These are phyloP conservation scores for Claviceps sp. DNA, from an alignment of 2,329 filamentous ascomycete species.

Conservation along the genomic window DNA sequence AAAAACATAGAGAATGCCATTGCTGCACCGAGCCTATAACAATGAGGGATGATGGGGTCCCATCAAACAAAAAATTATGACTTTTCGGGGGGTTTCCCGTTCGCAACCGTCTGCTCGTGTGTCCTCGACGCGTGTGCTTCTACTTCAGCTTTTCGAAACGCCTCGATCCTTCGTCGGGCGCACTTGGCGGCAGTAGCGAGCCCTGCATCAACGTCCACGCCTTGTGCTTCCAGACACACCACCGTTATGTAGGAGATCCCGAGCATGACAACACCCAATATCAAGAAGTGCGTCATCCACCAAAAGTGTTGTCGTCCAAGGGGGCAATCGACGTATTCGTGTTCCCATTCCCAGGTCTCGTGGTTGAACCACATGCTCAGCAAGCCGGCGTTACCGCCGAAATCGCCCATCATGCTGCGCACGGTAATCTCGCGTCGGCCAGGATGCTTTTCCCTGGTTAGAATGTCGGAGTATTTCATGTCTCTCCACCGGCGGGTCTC, in stretches of 20 bases:
- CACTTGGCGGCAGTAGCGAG: conserved; percentile 11
- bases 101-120: conserved; percentile 3
- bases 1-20: background rate
- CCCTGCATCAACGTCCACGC: conserved; percentile 22
- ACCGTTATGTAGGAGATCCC: conserved; percentile 15
- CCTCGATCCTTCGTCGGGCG: conserved; percentile 6
- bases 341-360: conserved; percentile 59
- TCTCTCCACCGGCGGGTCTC: conserved; percentile 34
- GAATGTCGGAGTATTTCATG: conserved; percentile 27
- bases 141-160: background rate
- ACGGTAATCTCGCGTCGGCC: conserved; percentile 83
- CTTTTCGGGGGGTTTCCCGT: conserved; percentile 10
- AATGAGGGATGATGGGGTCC: background rate
- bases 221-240: conserved; percentile 13
- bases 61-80: conserved; percentile 4
- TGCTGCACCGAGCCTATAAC: background rate
- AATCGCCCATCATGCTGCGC: conserved; percentile 96
- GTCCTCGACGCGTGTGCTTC: background rate
- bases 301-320: conserved; percentile 82
- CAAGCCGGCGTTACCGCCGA: conserved; percentile 80
- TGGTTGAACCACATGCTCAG: conserved; percentile 83
- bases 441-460: conserved; percentile 32
- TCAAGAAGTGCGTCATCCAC: conserved; percentile 78
- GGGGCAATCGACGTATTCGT: conserved; percentile 65
- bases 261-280: conserved; percentile 34